Conservation (phyloP, 1,139 yeast species). For the Magnusiomyces clavatus region DNA sequence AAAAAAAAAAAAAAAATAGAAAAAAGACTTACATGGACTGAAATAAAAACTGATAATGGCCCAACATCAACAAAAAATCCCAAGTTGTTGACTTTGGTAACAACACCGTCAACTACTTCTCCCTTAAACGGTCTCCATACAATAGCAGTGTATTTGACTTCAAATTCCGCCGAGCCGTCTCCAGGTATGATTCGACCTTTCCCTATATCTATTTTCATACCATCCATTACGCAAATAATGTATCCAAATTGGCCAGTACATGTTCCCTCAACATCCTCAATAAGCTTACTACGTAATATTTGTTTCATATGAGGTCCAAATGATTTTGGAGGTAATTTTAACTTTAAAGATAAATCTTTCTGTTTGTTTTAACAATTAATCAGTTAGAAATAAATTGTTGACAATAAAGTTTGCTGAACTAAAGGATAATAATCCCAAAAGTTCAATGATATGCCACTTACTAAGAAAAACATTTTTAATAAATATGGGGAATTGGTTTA, state of each 20-base stretch:
- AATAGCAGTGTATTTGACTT: conserved; percentile 91
- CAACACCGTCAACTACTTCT: conserved; percentile 95
- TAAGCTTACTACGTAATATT: conserved; percentile 75
- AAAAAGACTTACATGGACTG: conserved; percentile 53
- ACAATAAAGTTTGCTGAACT: no score
- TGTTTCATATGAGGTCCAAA: conserved; percentile 98
- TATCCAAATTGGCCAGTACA: conserved; percentile 99
- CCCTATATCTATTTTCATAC: conserved; percentile 91
- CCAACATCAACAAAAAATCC: conserved; percentile 99
- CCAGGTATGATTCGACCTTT: conserved; percentile 89
- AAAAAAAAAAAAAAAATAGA: not conserved
- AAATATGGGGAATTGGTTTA: no score
- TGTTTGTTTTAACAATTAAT: not conserved
- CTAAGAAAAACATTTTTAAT: no score
- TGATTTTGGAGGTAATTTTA: conserved; percentile 93
- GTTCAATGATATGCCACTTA: no score
- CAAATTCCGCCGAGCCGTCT: conserved; percentile 91
- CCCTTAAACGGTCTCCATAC: conserved; percentile 99
- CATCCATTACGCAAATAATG: conserved; percentile 90
- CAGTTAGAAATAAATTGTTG: not conserved
- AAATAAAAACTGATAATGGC: conserved; percentile 88
- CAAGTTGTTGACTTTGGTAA: conserved; percentile 87
- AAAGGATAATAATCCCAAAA: no score
- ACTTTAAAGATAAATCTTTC: conserved; percentile 83
- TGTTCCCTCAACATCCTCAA: conserved; percentile 96